Evolutionary conservation across 352 stramenopile genomes (phyloP), one percentile per base, ranked within the genome.

Genomic region (Phytophthora sansomeana): DNA sequence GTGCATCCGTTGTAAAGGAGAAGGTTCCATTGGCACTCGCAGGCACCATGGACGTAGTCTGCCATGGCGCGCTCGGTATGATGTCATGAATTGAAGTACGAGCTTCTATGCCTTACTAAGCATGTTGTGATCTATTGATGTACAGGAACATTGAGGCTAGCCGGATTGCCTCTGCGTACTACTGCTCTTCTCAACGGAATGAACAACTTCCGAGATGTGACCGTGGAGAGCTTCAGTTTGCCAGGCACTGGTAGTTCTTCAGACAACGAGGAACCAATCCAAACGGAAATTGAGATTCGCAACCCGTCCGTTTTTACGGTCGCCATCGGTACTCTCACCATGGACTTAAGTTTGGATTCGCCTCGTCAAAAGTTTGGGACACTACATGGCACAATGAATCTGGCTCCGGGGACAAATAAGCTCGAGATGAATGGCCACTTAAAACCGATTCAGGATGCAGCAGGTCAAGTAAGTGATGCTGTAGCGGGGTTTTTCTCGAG

Each of bases 251-350:
- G 69, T 9, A 69, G 55, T 10, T 39, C 74, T 4, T 59, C 60
- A 1, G 59, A 77, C 7, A 53, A 66, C 41, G 73, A 81, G 28
- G 85, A 94, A 73, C 65, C 58, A 9, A 82, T 94, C 14, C 59
- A 72, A 33, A 83, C 84, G 0, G 69, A 79, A 33, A 90, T 94
- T 59, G 72, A 80, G 48, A 80, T 94, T 24, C 75, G 62, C 64
- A 94, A 94, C 30, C 85, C 85, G 10, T 92, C 83, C 28, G 56
- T 92, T 4, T 94, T 91, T 46, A 69, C 69, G 3, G 83, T 92
- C 1, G 80, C 80, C 6, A 85, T 94, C 56, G 85, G 85, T 17
- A 77, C 59, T 4, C 69, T 93, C 5, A 55, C 59, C 29, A 91
- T 94, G 83, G 52, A 73, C 3, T 72, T 94, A 5, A 72, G 61